A percentile compares a stretch with the other conserved stretches of the same genome.
Conservation (phyloP, 1,284 basidiomycete species). For the Albatrellus sp. region DNA sequence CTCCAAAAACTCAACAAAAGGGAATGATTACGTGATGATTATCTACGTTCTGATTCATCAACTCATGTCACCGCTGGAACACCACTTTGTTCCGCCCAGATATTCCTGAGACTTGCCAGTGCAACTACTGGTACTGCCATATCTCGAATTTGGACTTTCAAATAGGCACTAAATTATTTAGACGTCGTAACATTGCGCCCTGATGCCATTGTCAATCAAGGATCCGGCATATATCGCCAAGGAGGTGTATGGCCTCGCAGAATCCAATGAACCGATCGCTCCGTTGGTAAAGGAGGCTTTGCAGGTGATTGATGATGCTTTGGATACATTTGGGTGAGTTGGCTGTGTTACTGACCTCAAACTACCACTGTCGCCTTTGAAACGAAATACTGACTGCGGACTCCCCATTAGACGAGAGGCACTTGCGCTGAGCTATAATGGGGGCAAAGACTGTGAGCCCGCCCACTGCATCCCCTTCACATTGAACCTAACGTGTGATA, state of each 20-base stretch:
- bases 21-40: no score
- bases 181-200: no score
- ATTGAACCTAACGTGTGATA: slow-evolving; percentile 20
- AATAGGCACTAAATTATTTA: no score
- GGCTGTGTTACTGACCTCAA: not conserved
- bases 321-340: slow-evolving; percentile 70
- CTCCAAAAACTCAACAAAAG: no score
- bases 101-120: no score
- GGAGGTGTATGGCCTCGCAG: slow-evolving; percentile 49
- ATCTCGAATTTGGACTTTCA: no score
- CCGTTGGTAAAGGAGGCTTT: slow-evolving; percentile 63
- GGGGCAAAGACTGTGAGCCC: slow-evolving; percentile 92
- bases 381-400: not conserved
- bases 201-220: slow-evolving; percentile 17
- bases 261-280: slow-evolving; percentile 40
- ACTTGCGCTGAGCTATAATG: slow-evolving; percentile 89
- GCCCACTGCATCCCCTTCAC: not conserved
- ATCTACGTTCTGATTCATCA: no score
- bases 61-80: no score
- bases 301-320: slow-evolving; percentile 61
- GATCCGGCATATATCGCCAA: slow-evolving; percentile 34
- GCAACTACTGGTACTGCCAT: no score
- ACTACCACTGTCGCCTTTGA: not conserved
- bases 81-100: no score
- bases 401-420: slow-evolving; percentile 33